Evolutionary conservation across 208 protist genomes (phyloP).

Genomic region (Trypanosoma lewisi): DNA sequence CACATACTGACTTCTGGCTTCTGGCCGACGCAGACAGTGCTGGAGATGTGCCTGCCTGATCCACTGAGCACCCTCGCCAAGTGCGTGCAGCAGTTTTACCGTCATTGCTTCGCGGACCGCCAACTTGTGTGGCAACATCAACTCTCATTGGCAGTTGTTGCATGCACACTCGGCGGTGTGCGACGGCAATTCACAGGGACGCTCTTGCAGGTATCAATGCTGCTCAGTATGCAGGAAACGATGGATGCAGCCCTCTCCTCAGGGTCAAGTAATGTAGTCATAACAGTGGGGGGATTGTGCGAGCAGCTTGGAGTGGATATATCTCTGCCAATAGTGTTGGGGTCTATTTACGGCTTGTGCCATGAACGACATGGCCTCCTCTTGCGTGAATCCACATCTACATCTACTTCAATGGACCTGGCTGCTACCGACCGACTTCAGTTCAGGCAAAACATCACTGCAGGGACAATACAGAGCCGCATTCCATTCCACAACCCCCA

Average conservation of each 20-base stretch:
- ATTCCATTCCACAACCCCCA: constrained; percentile 34
- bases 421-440: constrained; percentile 32
- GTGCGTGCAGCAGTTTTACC: constrained; percentile 84
- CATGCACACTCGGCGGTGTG: constrained; percentile 25
- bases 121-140: constrained; percentile 89
- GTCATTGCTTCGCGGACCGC: constrained; percentile 64
- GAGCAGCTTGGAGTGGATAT: constrained; percentile 62
- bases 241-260: constrained; percentile 1
- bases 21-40: constrained; percentile 80
- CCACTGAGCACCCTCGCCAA: constrained; percentile 49
- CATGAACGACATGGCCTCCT: constrained; percentile 45
- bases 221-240: constrained; percentile 88
- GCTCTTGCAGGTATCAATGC: constrained; percentile 87
- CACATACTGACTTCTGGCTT: constrained; percentile 88
- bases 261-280: constrained; percentile 12
- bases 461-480: constrained; percentile 31
- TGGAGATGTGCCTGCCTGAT: constrained; percentile 34
- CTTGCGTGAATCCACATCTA: constrained; percentile 21
- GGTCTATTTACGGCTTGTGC: constrained; percentile 53
- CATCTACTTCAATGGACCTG: neutral
- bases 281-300: constrained; percentile 63
- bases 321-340: constrained; percentile 33
- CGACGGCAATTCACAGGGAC: constrained; percentile 86
- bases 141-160: constrained; percentile 71
- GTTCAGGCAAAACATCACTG: constrained; percentile 45